A percentile compares a stretch with the other conserved stretches of the same genome.
Evolutionary conservation across 225 moss, liverwort and hornwort genomes (phyloP).

Genomic region (Climacium dendroides): DNA sequence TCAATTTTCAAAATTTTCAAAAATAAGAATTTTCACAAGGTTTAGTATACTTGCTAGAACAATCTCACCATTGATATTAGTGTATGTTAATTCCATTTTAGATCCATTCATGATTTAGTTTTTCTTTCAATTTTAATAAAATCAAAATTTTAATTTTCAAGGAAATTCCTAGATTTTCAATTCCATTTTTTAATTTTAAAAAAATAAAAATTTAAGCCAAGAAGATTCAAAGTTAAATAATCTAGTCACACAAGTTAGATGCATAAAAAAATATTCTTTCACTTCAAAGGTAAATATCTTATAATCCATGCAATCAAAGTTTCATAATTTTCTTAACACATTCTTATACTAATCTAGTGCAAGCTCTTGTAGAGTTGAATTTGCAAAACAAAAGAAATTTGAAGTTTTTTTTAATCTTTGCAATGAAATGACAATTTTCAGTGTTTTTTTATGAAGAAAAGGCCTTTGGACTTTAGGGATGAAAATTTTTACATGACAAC

Average conservation of each 20-base stretch:
- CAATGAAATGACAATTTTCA: not conserved
- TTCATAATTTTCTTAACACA: not conserved
- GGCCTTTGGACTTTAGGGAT: not conserved
- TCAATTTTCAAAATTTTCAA: not conserved
- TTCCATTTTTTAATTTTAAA: not conserved
- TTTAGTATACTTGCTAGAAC: not conserved
- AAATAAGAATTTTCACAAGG: not conserved
- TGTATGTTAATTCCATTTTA: not conserved
- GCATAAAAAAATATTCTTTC: not conserved
- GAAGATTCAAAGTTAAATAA: not conserved
- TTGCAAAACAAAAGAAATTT: not conserved
- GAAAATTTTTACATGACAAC: not conserved
- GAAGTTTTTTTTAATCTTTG: not conserved
- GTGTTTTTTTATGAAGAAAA: not conserved
- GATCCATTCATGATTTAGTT: not conserved
- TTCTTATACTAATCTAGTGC: not conserved
- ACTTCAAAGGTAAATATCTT: not conserved
- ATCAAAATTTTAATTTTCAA: no score
- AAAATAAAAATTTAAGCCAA: not conserved
- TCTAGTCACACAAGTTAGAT: not conserved
- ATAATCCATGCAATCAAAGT: accelerated
- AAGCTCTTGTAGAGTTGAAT: not conserved
- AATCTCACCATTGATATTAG: accelerated
- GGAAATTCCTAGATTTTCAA: no score
- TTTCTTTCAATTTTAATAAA: no score